These are phyloP conservation scores for Gossypium turneri DNA, from an alignment of 345 rosid species.

Conservation along the genomic window DNA sequence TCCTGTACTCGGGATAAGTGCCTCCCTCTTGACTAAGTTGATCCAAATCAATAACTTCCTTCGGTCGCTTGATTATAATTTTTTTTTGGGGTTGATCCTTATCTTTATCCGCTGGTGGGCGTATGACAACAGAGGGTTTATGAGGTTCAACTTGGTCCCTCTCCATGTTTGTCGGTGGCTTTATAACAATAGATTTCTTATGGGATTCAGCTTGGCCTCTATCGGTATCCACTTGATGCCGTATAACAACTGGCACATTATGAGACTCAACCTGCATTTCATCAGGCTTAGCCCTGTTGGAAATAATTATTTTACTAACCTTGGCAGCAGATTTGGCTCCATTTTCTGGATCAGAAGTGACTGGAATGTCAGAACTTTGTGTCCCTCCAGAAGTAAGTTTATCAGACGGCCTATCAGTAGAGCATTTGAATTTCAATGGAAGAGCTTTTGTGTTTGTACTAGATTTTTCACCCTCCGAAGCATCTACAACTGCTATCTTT, in stretches of 20 bases:
- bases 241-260: slow-evolving; percentile 48
- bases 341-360: slow-evolving; percentile 44
- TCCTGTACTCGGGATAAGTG: slow-evolving; percentile 55
- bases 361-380: slow-evolving; percentile 49
- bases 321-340: slow-evolving; percentile 48
- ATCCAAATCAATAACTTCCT: slow-evolving; percentile 68
- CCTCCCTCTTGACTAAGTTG: slow-evolving; percentile 66
- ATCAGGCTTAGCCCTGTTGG: slow-evolving; percentile 63
- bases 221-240: slow-evolving; percentile 48
- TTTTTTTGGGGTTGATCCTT: slow-evolving; percentile 70
- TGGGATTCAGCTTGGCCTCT: slow-evolving; percentile 54
- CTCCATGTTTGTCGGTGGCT: slow-evolving; percentile 53
- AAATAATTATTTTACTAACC: slow-evolving; percentile 66
- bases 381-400: slow-evolving; percentile 41
- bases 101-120: slow-evolving; percentile 67
- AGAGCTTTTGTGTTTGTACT: slow-evolving; percentile 47
- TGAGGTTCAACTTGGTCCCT: slow-evolving; percentile 58
- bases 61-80: slow-evolving; percentile 70
- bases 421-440: slow-evolving; percentile 74
- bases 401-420: slow-evolving; percentile 49
- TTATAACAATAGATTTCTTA: slow-evolving; percentile 59
- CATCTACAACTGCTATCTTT: slow-evolving; percentile 46
- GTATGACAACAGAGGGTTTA: slow-evolving; percentile 72
- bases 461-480: slow-evolving; percentile 51
- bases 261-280: slow-evolving; percentile 48